Conservation (phyloP, 306 rosid genomes). For the Rosa rugosa region DNA sequence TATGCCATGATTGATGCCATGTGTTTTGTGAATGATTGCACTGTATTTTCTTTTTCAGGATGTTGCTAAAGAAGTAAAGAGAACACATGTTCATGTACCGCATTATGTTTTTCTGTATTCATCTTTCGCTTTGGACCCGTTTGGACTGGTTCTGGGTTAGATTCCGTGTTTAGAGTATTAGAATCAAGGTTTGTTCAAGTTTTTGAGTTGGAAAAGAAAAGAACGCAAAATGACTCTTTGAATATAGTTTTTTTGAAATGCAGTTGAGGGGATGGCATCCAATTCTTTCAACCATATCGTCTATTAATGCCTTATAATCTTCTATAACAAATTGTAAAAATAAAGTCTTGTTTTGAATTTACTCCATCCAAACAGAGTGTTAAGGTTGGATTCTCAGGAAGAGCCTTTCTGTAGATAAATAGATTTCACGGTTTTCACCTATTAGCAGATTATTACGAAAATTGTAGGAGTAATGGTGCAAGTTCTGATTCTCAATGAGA, state of each 20-base stretch:
- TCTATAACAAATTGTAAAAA: neutral
- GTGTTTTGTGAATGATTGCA: neutral
- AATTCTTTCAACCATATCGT: neutral
- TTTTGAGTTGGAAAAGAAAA: neutral
- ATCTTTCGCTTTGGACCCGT: no score
- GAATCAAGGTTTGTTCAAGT: neutral
- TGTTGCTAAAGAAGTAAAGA: no score
- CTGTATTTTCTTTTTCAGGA: no score
- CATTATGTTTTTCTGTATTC: no score
- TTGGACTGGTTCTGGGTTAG: no score
- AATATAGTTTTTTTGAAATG: neutral
- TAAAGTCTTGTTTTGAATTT: neutral
- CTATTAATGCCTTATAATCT: neutral
- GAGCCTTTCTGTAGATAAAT: no score
- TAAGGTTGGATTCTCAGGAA: neutral
- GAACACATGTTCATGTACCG: no score
- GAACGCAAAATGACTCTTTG: neutral
- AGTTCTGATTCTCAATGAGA: neutral
- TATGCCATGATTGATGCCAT: neutral
- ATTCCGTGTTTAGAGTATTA: no score
- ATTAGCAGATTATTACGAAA: neutral
- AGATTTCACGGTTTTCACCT: neutral
- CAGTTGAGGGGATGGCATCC: neutral
- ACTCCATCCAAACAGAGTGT: neutral
- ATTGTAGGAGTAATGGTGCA: neutral